These are phyloP conservation scores for Carnegiea gigantea DNA, from an alignment of 179 eudicot species.

Conservation along the genomic window DNA sequence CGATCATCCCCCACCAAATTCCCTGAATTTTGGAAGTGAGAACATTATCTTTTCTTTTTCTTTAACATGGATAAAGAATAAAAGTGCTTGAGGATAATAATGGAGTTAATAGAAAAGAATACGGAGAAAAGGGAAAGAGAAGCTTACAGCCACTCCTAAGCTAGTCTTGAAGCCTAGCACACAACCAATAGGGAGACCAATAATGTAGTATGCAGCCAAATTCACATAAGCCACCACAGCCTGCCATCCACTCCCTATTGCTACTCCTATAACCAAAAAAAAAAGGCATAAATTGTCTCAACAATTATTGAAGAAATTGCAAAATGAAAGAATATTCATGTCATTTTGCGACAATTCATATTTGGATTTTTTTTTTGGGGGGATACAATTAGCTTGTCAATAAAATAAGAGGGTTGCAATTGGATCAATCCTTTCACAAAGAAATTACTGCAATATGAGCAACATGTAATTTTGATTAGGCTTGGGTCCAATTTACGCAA, in stretches of 20 bases:
- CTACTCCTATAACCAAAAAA: constrained; percentile 34
- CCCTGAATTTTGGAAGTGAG: constrained; percentile 31
- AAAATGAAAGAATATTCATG: no score
- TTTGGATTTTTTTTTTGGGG: no score
- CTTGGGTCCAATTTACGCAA: no score
- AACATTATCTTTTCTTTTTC: not conserved
- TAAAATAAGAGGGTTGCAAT: no score
- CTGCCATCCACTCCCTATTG: constrained; percentile 57
- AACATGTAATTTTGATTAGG: no score
- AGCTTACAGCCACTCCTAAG: constrained; percentile 41
- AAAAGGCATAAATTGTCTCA: not conserved
- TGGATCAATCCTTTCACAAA: no score
- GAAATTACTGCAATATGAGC: no score
- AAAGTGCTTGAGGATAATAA: not conserved
- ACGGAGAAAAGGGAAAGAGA: not conserved
- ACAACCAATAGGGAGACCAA: constrained; percentile 50
- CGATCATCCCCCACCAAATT: constrained; percentile 54
- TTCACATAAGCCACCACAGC: constrained; percentile 46
- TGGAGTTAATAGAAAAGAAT: not conserved
- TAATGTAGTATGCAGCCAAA: constrained; percentile 37
- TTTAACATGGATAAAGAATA: not conserved
- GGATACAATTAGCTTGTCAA: no score
- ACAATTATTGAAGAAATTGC: no score
- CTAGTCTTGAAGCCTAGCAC: constrained; percentile 46
- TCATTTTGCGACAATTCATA: no score